phyloP scores from a whole-genome alignment of 176 grass and related monocot species.

The Oryza glumipatula region DNA sequence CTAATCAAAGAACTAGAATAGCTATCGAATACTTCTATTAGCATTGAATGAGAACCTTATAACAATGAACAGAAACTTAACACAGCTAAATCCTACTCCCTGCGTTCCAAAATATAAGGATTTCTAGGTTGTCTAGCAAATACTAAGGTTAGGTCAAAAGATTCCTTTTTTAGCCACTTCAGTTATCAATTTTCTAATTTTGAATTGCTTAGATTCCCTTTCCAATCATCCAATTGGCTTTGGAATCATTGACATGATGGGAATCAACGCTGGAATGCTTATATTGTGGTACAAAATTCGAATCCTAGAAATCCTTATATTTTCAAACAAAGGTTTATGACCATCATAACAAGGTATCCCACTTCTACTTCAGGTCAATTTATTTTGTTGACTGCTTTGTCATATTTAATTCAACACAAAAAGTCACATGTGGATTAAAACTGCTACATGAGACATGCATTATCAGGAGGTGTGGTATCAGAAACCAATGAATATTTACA shows the following conservation, averaged over 20 bases:
- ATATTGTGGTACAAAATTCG: too few species aligned
- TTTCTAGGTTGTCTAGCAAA: too few species aligned
- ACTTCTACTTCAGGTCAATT: slow-evolving; percentile 14
- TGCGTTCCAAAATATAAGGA: too few species aligned
- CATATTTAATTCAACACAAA: slow-evolving; percentile 16
- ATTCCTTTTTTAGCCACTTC: too few species aligned
- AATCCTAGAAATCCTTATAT: too few species aligned
- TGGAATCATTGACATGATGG: too few species aligned
- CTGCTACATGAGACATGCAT: background rate
- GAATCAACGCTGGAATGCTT: too few species aligned
- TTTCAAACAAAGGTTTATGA: background rate
- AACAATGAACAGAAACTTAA: background rate
- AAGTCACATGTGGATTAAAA: background rate
- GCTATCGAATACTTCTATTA: background rate
- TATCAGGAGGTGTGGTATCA: slow-evolving; percentile 10
- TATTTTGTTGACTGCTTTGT: background rate
- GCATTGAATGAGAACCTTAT: background rate
- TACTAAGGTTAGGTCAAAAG: too few species aligned
- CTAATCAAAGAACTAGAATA: background rate
- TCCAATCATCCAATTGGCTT: too few species aligned
- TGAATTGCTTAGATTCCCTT: too few species aligned
- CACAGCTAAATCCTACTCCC: background rate
- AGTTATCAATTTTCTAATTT: too few species aligned
- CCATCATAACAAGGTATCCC: background rate
- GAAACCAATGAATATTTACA: slow-evolving; percentile 9